Base-by-base conservation (phyloP, 2,329 filamentous ascomycete genomes). In the Pseudonectria foliicola region DNA sequence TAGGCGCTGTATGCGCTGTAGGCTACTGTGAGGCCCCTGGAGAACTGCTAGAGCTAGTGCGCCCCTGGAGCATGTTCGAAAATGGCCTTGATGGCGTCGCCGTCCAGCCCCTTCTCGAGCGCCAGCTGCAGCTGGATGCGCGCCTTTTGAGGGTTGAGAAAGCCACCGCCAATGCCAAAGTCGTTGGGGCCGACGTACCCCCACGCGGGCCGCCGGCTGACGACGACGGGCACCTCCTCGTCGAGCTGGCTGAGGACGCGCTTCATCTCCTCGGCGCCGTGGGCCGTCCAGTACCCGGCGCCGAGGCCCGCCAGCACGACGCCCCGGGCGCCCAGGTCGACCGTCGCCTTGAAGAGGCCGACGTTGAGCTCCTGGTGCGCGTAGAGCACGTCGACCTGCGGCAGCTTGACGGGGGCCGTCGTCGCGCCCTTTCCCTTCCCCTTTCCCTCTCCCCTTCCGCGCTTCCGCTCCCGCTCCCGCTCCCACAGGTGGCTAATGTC, bases 261-360 rank as follows among this genome's bases (percentile, higher is more conserved):
- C 33, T 67, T 54, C 8, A 73, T 62, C 14, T 62, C 66, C 13
- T 53, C 41, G 4, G 46, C 43, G 12, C 64, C 68, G 2, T 48
- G 47, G 0, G 53, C 53, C 4, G 62, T 65, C 56, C 71, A 66
- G 1, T 68, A 67, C 6, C 73, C 74, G 3, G 71, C 70, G 2
- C 73, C 74, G 25, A 73, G 62, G 6, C 73, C 73, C 0, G 73
- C 73, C 14, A 70, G 68, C 2, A 78, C 70, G 8, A 79, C 60
- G 2, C 75, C 75, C 40, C 67, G 52, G 0, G 73, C 71, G 3
- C 73, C 73, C 6, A 56, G 60, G 2, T 56, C 57, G n/a, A 72
- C 61, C 3, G 71, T 67, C 0, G 67, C 63, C 16, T 62, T 54
- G 27, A 74, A 66, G 3, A 75, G 59, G 13, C 53, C 52, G 13